Evolutionary conservation across 306 rosid species (phyloP).

Genomic region (Cucurbita moschata): DNA sequence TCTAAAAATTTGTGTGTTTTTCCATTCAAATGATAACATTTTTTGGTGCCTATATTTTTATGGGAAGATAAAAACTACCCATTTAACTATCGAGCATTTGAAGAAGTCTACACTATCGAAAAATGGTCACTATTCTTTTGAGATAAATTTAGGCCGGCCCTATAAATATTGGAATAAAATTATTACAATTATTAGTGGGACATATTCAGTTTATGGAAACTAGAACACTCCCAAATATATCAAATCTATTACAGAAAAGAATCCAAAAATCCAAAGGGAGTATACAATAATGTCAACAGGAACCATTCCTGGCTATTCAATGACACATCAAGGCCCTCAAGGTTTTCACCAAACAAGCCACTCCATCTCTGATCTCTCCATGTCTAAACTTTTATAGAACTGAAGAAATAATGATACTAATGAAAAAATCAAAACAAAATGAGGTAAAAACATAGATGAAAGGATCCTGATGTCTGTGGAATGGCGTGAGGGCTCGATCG

Average conservation of each 20-base stretch:
- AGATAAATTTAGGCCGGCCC: no score
- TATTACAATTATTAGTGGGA: no score
- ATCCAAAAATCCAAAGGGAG: neutral
- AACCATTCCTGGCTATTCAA: neutral
- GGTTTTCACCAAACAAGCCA: neutral
- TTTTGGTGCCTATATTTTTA: no score
- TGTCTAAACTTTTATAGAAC: neutral
- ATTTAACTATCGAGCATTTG: no score
- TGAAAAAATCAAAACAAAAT: neutral
- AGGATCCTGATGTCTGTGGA: neutral
- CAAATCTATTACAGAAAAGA: neutral
- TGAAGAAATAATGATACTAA: neutral
- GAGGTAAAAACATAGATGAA: neutral
- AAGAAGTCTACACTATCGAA: no score
- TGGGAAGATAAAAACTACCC: no score
- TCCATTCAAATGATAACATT: no score
- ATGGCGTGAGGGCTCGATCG: neutral
- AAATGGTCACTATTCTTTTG: no score
- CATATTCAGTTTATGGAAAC: no score
- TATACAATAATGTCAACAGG: neutral
- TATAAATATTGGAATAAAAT: no score
- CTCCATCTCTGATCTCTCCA: neutral
- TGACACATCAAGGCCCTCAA: neutral
- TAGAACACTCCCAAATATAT: neutral
- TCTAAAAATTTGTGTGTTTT: no score